Conservation (phyloP, 179 eudicot species). For the Pouteria campechiana region DNA sequence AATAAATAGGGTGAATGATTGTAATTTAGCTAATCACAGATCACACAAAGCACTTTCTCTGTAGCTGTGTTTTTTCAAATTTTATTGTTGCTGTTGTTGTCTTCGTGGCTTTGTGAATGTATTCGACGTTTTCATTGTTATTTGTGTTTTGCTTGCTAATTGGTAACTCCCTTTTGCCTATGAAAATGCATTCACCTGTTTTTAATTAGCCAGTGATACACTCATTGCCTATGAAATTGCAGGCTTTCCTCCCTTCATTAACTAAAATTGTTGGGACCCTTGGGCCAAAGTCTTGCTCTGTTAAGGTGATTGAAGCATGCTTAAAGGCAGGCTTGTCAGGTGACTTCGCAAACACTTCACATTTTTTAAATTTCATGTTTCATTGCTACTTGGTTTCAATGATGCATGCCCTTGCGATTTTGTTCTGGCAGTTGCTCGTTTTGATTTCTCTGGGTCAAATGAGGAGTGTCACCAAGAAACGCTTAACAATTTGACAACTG, state of each 20-base stretch:
- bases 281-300: constrained; percentile 71
- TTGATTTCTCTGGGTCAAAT: constrained; percentile 76
- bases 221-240: constrained; percentile 3
- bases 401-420: background rate
- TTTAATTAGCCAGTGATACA: too few species aligned
- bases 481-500: constrained; percentile 60
- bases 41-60: too few species aligned
- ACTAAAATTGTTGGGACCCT: constrained; percentile 84
- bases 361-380: background rate
- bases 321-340: constrained; percentile 92
- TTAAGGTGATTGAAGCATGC: constrained; percentile 59
- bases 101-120: too few species aligned
- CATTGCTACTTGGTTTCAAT: background rate
- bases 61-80: background rate
- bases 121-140: too few species aligned
- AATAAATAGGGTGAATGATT: too few species aligned
- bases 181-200: too few species aligned
- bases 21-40: too few species aligned
- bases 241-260: constrained; percentile 57
- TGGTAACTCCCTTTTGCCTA: too few species aligned
- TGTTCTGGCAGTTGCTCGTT: constrained; percentile 55
- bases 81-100: too few species aligned
- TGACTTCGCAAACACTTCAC: constrained; percentile 2
- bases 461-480: constrained; percentile 77
- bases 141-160: too few species aligned